Base-by-base conservation (phyloP, 768 basidiomycete genomes). In the Lentinula sp. region DNA sequence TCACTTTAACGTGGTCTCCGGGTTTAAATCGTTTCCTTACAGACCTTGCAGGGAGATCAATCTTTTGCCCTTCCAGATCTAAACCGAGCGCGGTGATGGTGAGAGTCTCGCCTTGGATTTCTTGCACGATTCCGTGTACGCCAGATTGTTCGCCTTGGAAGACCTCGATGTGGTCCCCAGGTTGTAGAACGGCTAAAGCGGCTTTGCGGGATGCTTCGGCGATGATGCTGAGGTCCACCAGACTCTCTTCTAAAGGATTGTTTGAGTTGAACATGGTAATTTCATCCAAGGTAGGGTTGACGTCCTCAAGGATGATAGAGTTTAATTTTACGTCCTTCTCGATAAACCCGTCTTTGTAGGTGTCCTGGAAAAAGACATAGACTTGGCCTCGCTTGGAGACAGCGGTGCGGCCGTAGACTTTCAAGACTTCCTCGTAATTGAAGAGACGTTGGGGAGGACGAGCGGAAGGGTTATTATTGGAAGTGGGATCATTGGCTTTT, bases 1-100 rank as follows among this genome's bases (percentile, higher is more conserved):
- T 94, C 61, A 98, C 96, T 76, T 98, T 98, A 74, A 99, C 94
- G 68, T 99, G 97, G 74, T 98, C 96, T 69, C 97, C 97, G 59
- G 94, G 83, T 71, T 93, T 95, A 81, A 99, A 98, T 48, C 89
- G 81, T 76, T 99, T 99, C 67, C 95, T 81, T 3, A 98, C 95
- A 70, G 90, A 90, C 59, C 91, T 80, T 0, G 93, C 91, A 9
- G 91, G 88, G 7, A 95, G 81, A 61, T 95, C 92, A 59, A 95
- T 83, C 70, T 88, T 87, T 7, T 93, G 90, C 0, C 90, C 91
- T 61, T 93, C 91, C 55, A 96, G 81, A 61, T 97, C 95, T 33
- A 91, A 74, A 4, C 90, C 89, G 32, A 85, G 76, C 2, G 91
- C 91, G 37, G 85, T 85, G 63, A 99, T 84, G 1, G 88, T 86